Percentiles rank a stretch among this genome's conserved stretches.
Evolutionary conservation across 2,329 filamentous ascomycete genomes (phyloP).

Genomic region (Escovopsis sp.): DNA sequence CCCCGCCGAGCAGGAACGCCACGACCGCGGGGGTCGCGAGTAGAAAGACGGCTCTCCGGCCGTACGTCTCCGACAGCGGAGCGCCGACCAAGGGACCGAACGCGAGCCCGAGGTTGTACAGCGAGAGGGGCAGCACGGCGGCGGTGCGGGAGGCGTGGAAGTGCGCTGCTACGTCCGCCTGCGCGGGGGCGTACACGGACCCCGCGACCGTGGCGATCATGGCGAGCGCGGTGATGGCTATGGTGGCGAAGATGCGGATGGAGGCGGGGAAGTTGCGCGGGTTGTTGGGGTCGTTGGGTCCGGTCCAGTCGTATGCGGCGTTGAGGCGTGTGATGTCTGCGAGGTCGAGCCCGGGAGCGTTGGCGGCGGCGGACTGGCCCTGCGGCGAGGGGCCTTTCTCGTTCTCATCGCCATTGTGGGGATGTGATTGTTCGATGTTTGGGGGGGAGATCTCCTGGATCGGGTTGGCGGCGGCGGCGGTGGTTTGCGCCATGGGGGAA

Average conservation of each 20-base stretch:
- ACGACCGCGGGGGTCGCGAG: slow-evolving; percentile 48
- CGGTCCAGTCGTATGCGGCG: slow-evolving; percentile 14
- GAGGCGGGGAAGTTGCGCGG: slow-evolving; percentile 68
- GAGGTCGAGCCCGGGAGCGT: slow-evolving; percentile 8
- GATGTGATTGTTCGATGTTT: not conserved
- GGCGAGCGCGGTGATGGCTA: slow-evolving; percentile 56
- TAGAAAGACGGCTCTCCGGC: slow-evolving; percentile 27
- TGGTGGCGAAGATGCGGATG: slow-evolving; percentile 64
- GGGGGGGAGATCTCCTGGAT: not conserved
- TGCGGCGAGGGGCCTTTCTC: not conserved
- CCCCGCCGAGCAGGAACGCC: slow-evolving; percentile 61
- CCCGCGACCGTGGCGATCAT: slow-evolving; percentile 27
- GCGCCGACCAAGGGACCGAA: slow-evolving; percentile 54
- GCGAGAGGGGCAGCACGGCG: slow-evolving; percentile 14
- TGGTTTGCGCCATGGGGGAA: not conserved
- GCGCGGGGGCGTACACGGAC: slow-evolving; percentile 18
- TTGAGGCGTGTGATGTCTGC: slow-evolving; percentile 11
- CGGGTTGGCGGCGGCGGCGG: not conserved
- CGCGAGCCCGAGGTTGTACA: slow-evolving; percentile 14
- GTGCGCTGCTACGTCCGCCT: slow-evolving; percentile 9
- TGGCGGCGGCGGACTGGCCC: too few relatives aligned
- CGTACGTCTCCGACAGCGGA: slow-evolving; percentile 58
- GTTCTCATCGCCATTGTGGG: not conserved
- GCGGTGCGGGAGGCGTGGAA: slow-evolving; percentile 8
- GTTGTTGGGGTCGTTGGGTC: slow-evolving; percentile 53